Evolutionary conservation across 1,284 basidiomycete species (phyloP).

Genomic region (Leccinum colubrinum): DNA sequence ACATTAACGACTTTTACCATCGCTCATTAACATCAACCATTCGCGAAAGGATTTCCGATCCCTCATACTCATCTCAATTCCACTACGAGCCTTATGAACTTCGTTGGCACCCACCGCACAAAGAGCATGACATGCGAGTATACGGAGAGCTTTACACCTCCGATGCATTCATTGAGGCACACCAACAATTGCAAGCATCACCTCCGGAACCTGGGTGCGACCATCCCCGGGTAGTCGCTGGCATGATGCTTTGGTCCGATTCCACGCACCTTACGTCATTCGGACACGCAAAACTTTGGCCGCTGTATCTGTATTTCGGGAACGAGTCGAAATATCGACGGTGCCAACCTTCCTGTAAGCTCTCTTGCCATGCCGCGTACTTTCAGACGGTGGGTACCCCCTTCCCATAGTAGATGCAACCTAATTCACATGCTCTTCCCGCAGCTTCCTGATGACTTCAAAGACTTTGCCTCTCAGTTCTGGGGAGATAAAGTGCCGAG

Average conservation of each 20-base stretch:
- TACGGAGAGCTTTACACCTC: neutral
- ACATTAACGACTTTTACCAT: neutral
- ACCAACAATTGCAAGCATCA: neutral
- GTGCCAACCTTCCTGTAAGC: neutral
- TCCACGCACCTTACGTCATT: neutral
- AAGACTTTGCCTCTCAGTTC: neutral
- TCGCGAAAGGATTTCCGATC: neutral
- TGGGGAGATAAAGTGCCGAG: no score
- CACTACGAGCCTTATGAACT: neutral
- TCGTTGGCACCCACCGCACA: neutral
- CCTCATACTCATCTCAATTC: neutral
- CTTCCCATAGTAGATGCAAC: no score
- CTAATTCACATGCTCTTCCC: no score
- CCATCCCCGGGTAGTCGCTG: neutral
- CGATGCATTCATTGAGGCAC: neutral
- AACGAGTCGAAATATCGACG: neutral
- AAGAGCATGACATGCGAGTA: neutral
- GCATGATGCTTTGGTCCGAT: neutral
- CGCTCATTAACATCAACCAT: neutral
- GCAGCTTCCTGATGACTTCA: neutral
- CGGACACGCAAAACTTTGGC: neutral
- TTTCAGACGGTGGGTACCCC: neutral
- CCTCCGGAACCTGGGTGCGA: neutral
- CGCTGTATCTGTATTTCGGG: neutral
- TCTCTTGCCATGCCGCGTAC: neutral